Evolutionary conservation across 2,329 filamentous ascomycete genomes (phyloP).

Genomic region (Septoria linicola): DNA sequence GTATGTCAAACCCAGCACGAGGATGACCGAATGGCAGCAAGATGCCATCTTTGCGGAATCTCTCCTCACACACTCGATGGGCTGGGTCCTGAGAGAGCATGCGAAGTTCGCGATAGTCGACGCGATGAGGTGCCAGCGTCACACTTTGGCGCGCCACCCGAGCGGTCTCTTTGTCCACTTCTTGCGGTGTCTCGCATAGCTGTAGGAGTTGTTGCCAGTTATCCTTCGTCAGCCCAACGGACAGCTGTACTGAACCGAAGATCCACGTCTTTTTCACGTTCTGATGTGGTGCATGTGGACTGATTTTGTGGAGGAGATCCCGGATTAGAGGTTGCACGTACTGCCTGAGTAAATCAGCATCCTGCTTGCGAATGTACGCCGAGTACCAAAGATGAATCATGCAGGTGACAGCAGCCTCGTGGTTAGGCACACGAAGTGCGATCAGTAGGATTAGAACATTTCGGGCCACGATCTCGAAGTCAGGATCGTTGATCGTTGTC

Average conservation of each 20-base stretch:
- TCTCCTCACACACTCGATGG: conserved; percentile 32
- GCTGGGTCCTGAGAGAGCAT: conserved; percentile 30
- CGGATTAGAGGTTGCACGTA: conserved; percentile 38
- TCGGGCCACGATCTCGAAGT: conserved; percentile 39
- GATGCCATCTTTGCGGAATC: conserved; percentile 43
- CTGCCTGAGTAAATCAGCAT: conserved; percentile 30
- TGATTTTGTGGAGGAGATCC: conserved; percentile 39
- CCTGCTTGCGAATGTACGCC: conserved; percentile 33
- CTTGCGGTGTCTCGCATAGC: too few species aligned
- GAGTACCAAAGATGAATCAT: conserved; percentile 53
- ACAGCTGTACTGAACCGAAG: too few species aligned
- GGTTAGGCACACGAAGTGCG: conserved; percentile 23
- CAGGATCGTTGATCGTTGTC: conserved; percentile 46
- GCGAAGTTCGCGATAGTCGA: conserved; percentile 41
- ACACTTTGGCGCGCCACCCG: background rate
- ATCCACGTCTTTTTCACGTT: too few species aligned
- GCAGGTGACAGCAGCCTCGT: conserved; percentile 30
- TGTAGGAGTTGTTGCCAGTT: too few species aligned
- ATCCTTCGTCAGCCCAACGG: too few species aligned
- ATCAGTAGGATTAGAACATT: conserved; percentile 41
- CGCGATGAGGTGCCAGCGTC: conserved; percentile 19
- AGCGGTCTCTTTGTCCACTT: too few species aligned
- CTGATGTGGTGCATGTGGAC: too few species aligned
- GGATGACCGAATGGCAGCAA: conserved; percentile 44
- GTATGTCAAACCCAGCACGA: conserved; percentile 36